A percentile compares a stretch with the other conserved stretches of the same genome.
Evolutionary conservation across 2,329 filamentous ascomycete genomes (phyloP).

Genomic region (Trichophyton schoenleinii): DNA sequence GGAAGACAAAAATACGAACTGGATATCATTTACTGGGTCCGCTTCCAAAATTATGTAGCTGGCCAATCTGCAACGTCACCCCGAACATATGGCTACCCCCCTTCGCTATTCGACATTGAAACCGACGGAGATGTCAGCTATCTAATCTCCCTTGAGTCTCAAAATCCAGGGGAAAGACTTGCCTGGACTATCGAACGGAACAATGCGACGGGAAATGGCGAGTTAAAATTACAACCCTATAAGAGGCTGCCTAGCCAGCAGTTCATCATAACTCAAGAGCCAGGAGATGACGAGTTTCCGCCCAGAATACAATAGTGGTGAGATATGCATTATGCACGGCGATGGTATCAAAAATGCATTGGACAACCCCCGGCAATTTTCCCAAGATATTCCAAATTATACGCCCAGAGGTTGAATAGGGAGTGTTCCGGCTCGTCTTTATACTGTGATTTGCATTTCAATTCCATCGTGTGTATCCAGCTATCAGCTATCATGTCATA

Average conservation of each 20-base stretch:
- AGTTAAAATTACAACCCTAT: background rate
- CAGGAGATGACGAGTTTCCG: background rate
- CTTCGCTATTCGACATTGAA: background rate
- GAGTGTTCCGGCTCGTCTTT: no score
- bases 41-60: background rate
- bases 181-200: background rate
- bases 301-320: no score
- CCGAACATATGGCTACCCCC: background rate
- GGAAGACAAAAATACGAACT: background rate
- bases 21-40: background rate
- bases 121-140: background rate
- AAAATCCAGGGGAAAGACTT: background rate
- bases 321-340: no score
- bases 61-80: background rate
- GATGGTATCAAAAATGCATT: no score
- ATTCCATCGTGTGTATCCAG: no score
- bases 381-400: no score
- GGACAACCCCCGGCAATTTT: no score
- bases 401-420: no score
- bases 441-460: no score
- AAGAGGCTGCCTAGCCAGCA: background rate
- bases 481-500: no score
- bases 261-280: background rate
- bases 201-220: background rate
- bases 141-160: background rate